Evolutionary conservation across 208 protist species (phyloP).

Genomic region (Trypanosoma scelopori): DNA sequence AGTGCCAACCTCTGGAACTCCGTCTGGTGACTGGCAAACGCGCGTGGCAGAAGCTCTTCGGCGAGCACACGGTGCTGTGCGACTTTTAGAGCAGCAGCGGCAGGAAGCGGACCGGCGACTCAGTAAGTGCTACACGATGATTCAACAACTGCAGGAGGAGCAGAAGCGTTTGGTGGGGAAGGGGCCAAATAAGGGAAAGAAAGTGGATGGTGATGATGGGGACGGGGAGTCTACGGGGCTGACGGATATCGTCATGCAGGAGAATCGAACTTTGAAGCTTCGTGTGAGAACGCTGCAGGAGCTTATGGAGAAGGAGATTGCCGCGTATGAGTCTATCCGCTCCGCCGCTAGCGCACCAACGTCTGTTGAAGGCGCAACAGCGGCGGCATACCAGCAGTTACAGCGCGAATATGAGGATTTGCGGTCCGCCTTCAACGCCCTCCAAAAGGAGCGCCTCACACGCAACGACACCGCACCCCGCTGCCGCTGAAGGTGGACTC

Average conservation of each 20-base stretch:
- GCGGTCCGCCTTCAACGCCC: slow-evolving; percentile 21
- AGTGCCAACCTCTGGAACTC: too few relatives aligned
- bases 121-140: slow-evolving; percentile 22
- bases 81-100: slow-evolving; percentile 18
- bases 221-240: slow-evolving; percentile 1
- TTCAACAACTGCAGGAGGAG: slow-evolving; percentile 18
- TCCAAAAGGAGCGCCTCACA: slow-evolving; percentile 20
- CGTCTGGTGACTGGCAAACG: neutral
- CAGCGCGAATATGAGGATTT: slow-evolving; percentile 25
- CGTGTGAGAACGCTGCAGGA: slow-evolving; percentile 53
- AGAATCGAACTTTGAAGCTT: slow-evolving; percentile 55
- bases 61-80: slow-evolving; percentile 11
- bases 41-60: slow-evolving; percentile 24
- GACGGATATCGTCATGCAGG: slow-evolving; percentile 27
- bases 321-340: slow-evolving; percentile 35
- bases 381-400: slow-evolving; percentile 11
- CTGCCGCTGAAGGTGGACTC: too few relatives aligned
- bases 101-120: slow-evolving; percentile 9
- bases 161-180: slow-evolving; percentile 7
- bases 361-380: neutral
- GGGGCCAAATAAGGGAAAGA: neutral
- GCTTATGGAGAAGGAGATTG: slow-evolving; percentile 47
- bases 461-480: neutral
- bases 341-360: neutral
- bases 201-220: neutral